These are phyloP conservation scores for Solanum bulbocastanum DNA, from an alignment of 257 asterid species.

Conservation along the genomic window DNA sequence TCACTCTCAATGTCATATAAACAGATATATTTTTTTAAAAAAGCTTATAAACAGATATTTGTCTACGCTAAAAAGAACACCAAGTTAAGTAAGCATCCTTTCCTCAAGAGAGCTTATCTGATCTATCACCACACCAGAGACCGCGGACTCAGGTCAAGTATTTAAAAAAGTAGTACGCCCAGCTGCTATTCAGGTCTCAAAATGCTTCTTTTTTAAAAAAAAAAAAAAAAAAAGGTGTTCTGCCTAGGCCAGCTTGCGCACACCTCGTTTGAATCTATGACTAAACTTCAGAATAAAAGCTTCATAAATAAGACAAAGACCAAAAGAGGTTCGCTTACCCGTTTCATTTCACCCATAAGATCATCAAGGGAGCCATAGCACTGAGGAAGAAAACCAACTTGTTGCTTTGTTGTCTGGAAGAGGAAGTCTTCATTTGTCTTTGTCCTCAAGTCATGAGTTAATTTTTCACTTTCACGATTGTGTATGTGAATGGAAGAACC, in stretches of 20 bases:
- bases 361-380: slow-evolving; percentile 60
- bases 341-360: slow-evolving; percentile 48
- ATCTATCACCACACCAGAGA: not conserved
- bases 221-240: not conserved
- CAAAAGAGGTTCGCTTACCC: slow-evolving; percentile 26
- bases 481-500: slow-evolving; percentile 34
- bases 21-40: not conserved
- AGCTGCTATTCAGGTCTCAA: not conserved
- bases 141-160: not conserved
- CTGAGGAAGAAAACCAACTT: slow-evolving; percentile 35
- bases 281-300: not conserved
- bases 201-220: not conserved
- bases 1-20: not conserved
- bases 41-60: not conserved
- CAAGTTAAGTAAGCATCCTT: not conserved
- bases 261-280: not conserved
- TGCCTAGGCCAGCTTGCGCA: not conserved
- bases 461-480: slow-evolving; percentile 23
- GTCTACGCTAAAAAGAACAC: not conserved
- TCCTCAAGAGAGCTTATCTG: not conserved
- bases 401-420: slow-evolving; percentile 44
- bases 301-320: not conserved
- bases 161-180: not conserved
- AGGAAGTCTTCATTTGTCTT: slow-evolving; percentile 37
- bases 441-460: slow-evolving; percentile 16